phyloP scores from a whole-genome alignment of 768 basidiomycete genomes.

The Lactarius hatsudake region DNA sequence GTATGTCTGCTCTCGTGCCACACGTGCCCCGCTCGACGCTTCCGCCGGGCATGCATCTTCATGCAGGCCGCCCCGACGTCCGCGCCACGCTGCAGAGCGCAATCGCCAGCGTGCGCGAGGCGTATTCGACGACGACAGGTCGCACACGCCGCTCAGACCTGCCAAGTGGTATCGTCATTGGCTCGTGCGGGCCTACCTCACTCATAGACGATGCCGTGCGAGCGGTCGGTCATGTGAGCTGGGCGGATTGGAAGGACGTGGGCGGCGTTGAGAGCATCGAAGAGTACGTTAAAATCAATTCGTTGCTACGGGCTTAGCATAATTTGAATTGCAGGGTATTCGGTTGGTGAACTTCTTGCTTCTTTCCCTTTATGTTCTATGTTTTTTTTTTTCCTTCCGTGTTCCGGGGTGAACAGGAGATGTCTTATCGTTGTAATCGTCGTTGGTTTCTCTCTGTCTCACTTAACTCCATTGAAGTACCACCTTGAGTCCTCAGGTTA shows the following conservation, averaged over 20 bases:
- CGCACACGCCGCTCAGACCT: conserved; percentile 7
- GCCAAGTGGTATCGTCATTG: conserved; percentile 39
- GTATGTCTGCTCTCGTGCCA: conserved; percentile 32
- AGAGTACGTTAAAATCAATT: conserved; percentile 16
- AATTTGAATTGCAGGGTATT: neutral
- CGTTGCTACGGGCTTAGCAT: neutral
- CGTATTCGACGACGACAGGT: conserved; percentile 23
- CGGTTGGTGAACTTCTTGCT: neutral
- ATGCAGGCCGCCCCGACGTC: conserved; percentile 33
- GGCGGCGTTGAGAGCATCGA: conserved; percentile 27
- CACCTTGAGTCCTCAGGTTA: neutral
- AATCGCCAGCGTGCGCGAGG: conserved; percentile 29
- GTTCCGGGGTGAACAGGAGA: neutral
- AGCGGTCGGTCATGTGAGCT: conserved; percentile 37
- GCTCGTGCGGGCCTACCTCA: conserved; percentile 42
- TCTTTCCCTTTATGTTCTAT: neutral
- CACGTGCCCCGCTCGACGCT: conserved; percentile 27
- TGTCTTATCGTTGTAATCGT: neutral
- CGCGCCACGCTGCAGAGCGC: conserved; percentile 28
- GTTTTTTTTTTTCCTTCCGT: neutral
- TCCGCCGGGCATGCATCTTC: conserved; percentile 34
- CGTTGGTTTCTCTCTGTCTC: neutral
- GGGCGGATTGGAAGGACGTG: conserved; percentile 29
- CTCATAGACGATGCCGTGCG: conserved; percentile 40
- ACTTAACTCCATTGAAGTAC: neutral